Conservation (phyloP, 352 stramenopile genomes). For the Globisporangium lucens region DNA sequence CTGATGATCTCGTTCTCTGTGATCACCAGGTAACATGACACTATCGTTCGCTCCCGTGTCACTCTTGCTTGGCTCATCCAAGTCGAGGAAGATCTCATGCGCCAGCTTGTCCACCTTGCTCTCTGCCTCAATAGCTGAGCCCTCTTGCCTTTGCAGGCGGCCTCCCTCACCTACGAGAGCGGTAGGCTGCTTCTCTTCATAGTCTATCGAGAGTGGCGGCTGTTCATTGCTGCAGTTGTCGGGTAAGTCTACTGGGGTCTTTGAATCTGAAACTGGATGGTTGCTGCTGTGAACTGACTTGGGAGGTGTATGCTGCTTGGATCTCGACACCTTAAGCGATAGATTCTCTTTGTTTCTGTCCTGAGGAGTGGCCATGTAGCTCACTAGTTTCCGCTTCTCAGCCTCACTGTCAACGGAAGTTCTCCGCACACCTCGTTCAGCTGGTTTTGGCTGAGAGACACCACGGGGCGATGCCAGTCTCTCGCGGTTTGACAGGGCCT, state of each 20-base stretch:
- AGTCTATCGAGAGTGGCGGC: not conserved
- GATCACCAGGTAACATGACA: not conserved
- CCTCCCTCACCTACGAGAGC: not conserved
- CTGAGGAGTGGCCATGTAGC: not conserved
- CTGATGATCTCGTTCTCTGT: not conserved
- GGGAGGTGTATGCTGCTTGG: not conserved
- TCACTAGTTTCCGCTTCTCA: not conserved
- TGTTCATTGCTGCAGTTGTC: not conserved
- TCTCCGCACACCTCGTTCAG: not conserved
- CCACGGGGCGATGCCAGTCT: not conserved
- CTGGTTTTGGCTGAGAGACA: not conserved
- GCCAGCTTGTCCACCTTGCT: not conserved
- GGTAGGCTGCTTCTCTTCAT: not conserved
- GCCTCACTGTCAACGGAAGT: not conserved
- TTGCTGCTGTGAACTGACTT: not conserved
- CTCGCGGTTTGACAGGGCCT: not conserved
- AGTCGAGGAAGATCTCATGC: conserved; percentile 1
- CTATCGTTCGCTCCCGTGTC: not conserved
- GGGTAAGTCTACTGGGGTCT: not conserved
- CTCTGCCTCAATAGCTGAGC: not conserved
- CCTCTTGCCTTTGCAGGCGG: not conserved
- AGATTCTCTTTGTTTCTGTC: conserved; percentile 11
- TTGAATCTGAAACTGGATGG: not conserved
- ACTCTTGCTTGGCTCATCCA: not conserved
- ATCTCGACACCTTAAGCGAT: conserved; percentile 1